Conservation (phyloP, 1,284 basidiomycete genomes). For the Neonothopanus nambi region DNA sequence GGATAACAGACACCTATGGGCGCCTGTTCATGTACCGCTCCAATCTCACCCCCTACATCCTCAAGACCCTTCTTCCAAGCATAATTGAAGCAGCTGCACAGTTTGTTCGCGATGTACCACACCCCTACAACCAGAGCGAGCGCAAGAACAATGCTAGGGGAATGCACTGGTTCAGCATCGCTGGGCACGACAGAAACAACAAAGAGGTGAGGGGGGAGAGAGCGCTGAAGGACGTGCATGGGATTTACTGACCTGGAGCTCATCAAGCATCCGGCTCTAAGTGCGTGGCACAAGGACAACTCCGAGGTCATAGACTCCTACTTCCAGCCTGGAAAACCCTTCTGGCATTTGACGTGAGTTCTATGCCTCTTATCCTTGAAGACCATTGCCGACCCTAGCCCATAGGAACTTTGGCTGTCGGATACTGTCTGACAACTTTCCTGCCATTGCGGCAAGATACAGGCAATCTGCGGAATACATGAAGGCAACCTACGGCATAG, state of each 20-base stretch:
- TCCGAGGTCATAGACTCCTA: too few relatives aligned
- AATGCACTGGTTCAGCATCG: neutral
- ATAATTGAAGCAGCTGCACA: neutral
- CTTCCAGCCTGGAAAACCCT: too few relatives aligned
- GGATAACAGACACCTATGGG: too few relatives aligned
- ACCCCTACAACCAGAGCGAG: neutral
- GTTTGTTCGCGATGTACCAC: neutral
- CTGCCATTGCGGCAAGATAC: conserved; percentile 11
- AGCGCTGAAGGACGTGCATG: too few relatives aligned
- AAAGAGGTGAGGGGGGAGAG: neutral
- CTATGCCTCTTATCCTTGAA: too few relatives aligned
- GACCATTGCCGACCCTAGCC: too few relatives aligned
- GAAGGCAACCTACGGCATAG: conserved; percentile 13
- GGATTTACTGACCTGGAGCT: too few relatives aligned
- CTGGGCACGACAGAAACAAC: neutral
- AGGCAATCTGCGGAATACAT: neutral
- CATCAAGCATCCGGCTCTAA: too few relatives aligned
- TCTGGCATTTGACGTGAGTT: too few relatives aligned
- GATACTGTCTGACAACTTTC: conserved; percentile 1
- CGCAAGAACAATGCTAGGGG: neutral
- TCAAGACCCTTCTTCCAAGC: too few relatives aligned
- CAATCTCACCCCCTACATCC: neutral
- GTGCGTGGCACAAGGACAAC: too few relatives aligned
- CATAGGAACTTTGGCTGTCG: neutral
- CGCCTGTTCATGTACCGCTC: neutral